These are phyloP conservation scores for Lasiosphaeriaceae sp. DNA, from an alignment of 495 filamentous ascomycete species.

Conservation along the genomic window DNA sequence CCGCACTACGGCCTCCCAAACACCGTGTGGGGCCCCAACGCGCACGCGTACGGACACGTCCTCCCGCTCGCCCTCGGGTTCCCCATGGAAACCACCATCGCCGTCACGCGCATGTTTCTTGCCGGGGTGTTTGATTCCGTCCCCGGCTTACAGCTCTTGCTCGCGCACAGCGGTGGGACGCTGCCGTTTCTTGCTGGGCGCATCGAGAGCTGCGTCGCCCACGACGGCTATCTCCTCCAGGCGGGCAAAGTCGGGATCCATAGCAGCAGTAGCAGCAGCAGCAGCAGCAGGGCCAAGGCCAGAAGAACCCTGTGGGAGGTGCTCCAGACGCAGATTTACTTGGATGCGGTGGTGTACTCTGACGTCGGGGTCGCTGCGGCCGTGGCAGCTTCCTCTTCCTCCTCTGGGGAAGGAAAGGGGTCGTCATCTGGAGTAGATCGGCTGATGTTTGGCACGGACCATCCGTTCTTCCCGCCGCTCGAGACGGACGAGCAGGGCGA, in stretches of 20 bases:
- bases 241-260: conserved; percentile 40
- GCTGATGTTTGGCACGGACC: conserved; percentile 84
- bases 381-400: conserved; percentile 44
- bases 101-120: conserved; percentile 81
- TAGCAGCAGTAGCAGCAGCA: too few relatives aligned
- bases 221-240: conserved; percentile 68
- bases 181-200: conserved; percentile 85
- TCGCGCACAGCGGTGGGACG: conserved; percentile 87
- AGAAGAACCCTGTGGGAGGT: conserved; percentile 71
- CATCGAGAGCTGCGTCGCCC: conserved; percentile 81
- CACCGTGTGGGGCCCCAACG: conserved; percentile 68
- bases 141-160: conserved; percentile 62
- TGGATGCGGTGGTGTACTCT: conserved; percentile 86
- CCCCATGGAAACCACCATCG: conserved; percentile 90
- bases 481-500: conserved; percentile 52
- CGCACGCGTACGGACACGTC: conserved; percentile 77
- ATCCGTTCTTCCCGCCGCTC: conserved; percentile 91
- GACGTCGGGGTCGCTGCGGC: conserved; percentile 72
- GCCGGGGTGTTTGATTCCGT: conserved; percentile 81
- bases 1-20: conserved; percentile 88
- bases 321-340: conserved; percentile 77
- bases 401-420: conserved; percentile 43
- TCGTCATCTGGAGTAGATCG: conserved; percentile 65
- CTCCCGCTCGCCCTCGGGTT: conserved; percentile 84
- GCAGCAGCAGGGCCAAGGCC: too few relatives aligned